These are phyloP conservation scores for Umbelopsis vinacea DNA, from an alignment of 192 early-diverging fungal genomes.

Conservation along the genomic window DNA sequence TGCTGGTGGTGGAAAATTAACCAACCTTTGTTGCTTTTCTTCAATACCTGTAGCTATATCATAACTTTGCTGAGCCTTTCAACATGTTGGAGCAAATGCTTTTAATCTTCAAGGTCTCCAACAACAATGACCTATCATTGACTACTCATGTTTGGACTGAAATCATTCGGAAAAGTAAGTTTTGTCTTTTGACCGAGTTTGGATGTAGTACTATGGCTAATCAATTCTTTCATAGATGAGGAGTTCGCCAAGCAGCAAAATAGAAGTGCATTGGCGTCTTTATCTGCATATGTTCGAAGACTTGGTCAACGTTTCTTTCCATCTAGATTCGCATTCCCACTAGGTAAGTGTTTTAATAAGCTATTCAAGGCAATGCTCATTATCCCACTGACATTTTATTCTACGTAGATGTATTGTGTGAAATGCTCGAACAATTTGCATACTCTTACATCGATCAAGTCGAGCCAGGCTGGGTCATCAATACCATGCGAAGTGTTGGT, in stretches of 20 bases:
- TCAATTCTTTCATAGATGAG: background rate
- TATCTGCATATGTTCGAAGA: conserved; percentile 22
- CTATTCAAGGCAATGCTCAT: too few species aligned
- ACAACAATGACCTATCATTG: conserved; percentile 48
- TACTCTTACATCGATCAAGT: background rate
- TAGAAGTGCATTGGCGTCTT: background rate
- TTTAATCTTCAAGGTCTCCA: conserved; percentile 60
- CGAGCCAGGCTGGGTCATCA: conserved; percentile 3
- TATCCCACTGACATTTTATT: background rate
- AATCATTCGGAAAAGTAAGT: conserved; percentile 18
- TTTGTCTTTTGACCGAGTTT: too few species aligned
- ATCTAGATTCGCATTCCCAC: conserved; percentile 7
- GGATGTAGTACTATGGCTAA: too few species aligned
- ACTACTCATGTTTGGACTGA: conserved; percentile 7
- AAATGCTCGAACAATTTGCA: conserved; percentile 6
- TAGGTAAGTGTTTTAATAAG: background rate
- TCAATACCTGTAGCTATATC: conserved; percentile 50
- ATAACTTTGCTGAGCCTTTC: conserved; percentile 55
- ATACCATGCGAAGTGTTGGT: conserved; percentile 4
- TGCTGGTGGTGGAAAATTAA: background rate
- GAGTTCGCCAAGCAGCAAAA: conserved; percentile 4
- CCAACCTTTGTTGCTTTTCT: conserved; percentile 33
- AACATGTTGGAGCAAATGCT: conserved; percentile 53
- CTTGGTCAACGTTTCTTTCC: conserved; percentile 13
- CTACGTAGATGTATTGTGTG: conserved; percentile 10